These are phyloP conservation scores for Tripidium arundinaceum DNA, from an alignment of 202 grass and related monocot species.

Conservation along the genomic window DNA sequence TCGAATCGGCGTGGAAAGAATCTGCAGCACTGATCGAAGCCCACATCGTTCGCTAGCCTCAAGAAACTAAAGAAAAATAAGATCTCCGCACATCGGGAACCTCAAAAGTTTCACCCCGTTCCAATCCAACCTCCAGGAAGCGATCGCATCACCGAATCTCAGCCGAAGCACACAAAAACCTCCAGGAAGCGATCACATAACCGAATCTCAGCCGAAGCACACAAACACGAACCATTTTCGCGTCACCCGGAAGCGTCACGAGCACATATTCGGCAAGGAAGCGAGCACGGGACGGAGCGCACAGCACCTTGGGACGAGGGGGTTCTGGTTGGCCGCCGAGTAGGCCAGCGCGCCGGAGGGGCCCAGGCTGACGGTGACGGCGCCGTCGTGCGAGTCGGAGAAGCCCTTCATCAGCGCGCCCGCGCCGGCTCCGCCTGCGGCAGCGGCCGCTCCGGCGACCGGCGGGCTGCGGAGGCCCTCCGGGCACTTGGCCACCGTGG, in stretches of 20 bases:
- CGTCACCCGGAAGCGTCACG: not conserved
- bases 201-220: slow-evolving; percentile 17
- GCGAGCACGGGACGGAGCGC: not conserved
- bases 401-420: slow-evolving; percentile 62
- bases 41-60: not conserved
- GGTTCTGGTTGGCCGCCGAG: slow-evolving; percentile 54
- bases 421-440: slow-evolving; percentile 26
- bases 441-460: slow-evolving; percentile 20
- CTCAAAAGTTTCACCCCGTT: too few species aligned
- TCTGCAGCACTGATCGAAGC: not conserved
- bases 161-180: too few species aligned
- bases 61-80: not conserved
- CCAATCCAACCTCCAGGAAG: not conserved
- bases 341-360: slow-evolving; percentile 66
- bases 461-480: slow-evolving; percentile 74
- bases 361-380: slow-evolving; percentile 71
- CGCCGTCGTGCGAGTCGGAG: slow-evolving; percentile 43
- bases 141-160: slow-evolving; percentile 13
- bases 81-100: slow-evolving; percentile 6
- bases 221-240: not conserved
- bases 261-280: not conserved
- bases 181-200: not conserved
- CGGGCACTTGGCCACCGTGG: slow-evolving; percentile 84
- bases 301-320: slow-evolving; percentile 61
- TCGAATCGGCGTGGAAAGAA: not conserved